Evolutionary conservation across 2,329 filamentous ascomycete genomes (phyloP).

Genomic region (Colletotrichum tropicale): DNA sequence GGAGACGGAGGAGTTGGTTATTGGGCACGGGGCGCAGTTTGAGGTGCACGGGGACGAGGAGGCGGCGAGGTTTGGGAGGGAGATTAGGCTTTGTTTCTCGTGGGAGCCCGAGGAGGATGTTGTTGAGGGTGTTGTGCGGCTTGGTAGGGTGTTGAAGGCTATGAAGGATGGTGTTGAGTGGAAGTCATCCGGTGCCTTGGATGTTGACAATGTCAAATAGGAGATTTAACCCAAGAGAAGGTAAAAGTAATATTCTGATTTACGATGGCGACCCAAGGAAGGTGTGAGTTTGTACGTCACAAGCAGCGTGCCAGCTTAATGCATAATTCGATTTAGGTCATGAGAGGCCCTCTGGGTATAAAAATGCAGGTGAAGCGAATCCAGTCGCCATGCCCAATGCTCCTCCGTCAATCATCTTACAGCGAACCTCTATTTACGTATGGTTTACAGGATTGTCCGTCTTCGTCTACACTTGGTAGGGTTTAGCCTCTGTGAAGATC

Average conservation of each 20-base stretch:
- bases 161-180: conserved; percentile 32
- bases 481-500: conserved; percentile 70
- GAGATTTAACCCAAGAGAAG: background rate
- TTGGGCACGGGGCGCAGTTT: conserved; percentile 75
- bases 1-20: conserved; percentile 67
- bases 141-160: conserved; percentile 52
- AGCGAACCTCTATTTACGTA: background rate
- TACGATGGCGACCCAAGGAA: background rate
- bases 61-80: conserved; percentile 59
- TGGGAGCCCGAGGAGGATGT: conserved; percentile 73
- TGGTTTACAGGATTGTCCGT: background rate
- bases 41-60: conserved; percentile 64
- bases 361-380: conserved; percentile 1
- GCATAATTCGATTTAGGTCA: background rate
- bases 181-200: background rate
- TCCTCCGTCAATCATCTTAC: background rate
- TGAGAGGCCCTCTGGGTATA: conserved; percentile 4
- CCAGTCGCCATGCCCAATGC: background rate
- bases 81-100: conserved; percentile 72
- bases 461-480: conserved; percentile 55
- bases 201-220: conserved; percentile 17
- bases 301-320: background rate
- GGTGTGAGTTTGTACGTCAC: background rate
- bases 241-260: background rate
- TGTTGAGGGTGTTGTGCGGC: conserved; percentile 68